Base-by-base conservation (phyloP, 805 yeast species). In the Cyberlindnera bimundalis region DNA sequence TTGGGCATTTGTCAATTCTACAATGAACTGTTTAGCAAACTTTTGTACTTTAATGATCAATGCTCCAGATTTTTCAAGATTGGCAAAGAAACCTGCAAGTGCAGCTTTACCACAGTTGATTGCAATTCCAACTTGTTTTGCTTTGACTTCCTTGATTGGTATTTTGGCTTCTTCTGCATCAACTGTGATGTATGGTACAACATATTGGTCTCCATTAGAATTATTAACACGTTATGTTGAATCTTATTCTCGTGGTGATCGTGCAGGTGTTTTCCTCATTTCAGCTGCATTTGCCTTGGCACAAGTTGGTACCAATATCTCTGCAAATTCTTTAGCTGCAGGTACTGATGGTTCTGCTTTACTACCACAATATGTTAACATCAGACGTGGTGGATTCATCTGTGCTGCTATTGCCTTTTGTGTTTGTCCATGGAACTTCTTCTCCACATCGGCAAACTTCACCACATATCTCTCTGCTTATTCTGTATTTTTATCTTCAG, bases 11-110 rank as follows among this genome's bases (percentile, higher is more conserved):
- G 76, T 88, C 40, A 74, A 74, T 52, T 78, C 91, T 10, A 71
- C 81, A 23, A 85, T 89, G 95, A 83, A 81, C 65, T 74, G 89
- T 28, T 66, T 88, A 47, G 87, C 95, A 20, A 88, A 87, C 64
- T 88, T 88, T 56, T 93, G 95, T 4, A 84, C 96, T 10, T 71
- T 88, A 56, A 84, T 89, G 57, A 75, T 84, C 44, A 88, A 88
- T 64, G 86, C 95, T 11, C 95, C 96, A 2, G 96, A 88, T 69
- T 88, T 88, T 62, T 74, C 95, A 16, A 77, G 96, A 62, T 83
- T 87, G 64, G 84, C 95, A 9, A 74, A 71, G 47, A 79, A 77
- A 23, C 69, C 73, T 34, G 59, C 55, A 32, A 64, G 76, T 17
- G 71, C 81, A 2, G 53, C 69, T 14, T 67, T 71, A 62, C 74